Conservation (phyloP, 345 rosid species). For the Clarkia xantiana region DNA sequence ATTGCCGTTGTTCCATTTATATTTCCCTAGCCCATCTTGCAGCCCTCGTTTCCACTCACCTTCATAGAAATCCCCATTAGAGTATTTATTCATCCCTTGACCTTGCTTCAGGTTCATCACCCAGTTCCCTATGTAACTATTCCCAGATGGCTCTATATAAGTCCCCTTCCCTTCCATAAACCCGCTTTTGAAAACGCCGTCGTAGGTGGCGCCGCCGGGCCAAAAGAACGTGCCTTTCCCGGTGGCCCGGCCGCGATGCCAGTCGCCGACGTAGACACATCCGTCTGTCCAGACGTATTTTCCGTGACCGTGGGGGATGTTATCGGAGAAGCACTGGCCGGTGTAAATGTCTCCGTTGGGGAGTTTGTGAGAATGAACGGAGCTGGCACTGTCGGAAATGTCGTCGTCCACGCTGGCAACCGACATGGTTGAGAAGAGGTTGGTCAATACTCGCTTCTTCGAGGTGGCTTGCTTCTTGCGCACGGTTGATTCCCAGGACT, state of each 20-base stretch:
- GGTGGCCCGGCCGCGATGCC: conserved; percentile 54
- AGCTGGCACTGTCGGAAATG: conserved; percentile 31
- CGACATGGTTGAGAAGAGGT: conserved; percentile 40
- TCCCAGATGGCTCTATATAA: conserved; percentile 54
- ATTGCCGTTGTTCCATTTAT: conserved; percentile 74
- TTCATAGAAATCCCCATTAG: conserved; percentile 66
- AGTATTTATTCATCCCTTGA: conserved; percentile 48
- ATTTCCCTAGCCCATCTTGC: conserved; percentile 82
- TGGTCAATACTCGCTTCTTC: conserved; percentile 27
- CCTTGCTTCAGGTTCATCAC: conserved; percentile 83
- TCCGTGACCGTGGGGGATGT: conserved; percentile 69
- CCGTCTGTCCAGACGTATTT: conserved; percentile 88
- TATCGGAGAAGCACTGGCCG: conserved; percentile 59
- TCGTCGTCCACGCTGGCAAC: conserved; percentile 90
- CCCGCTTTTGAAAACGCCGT: conserved; percentile 83
- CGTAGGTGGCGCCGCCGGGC: conserved; percentile 91
- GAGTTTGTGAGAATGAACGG: conserved; percentile 23
- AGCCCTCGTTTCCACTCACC: conserved; percentile 85
- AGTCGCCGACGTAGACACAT: conserved; percentile 85
- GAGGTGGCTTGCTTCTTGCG: conserved; percentile 21
- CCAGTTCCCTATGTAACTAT: conserved; percentile 67
- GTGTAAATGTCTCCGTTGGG: conserved; percentile 76
- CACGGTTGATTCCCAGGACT: conserved; percentile 31
- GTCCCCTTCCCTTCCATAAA: conserved; percentile 94
- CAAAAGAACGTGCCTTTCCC: conserved; percentile 83